phyloP scores from a whole-genome alignment of 495 filamentous ascomycete species.

The Hypoxylon intermedium region DNA sequence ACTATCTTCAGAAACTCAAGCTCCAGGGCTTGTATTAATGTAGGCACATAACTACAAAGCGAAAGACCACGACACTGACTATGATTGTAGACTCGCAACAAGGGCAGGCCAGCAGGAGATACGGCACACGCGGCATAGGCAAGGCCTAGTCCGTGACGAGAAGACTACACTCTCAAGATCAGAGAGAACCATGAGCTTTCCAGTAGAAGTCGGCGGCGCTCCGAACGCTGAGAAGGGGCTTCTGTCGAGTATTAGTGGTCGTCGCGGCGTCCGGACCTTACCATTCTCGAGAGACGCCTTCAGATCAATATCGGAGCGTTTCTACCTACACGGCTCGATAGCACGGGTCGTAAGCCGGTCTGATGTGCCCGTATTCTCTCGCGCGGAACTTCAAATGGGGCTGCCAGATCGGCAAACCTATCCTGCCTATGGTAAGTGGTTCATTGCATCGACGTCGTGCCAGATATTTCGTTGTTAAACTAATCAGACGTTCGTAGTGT shows the following conservation, averaged over 20 bases:
- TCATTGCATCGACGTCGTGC: background rate
- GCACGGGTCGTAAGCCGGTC: conserved; percentile 26
- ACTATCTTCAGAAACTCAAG: background rate
- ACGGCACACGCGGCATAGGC: background rate
- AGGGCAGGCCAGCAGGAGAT: conserved; percentile 1
- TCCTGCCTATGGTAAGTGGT: conserved; percentile 13
- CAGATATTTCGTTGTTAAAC: no score
- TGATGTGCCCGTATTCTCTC: conserved; percentile 31
- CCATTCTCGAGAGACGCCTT: conserved; percentile 23
- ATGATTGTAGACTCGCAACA: conserved; percentile 2
- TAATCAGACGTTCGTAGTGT: no score
- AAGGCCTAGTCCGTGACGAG: background rate
- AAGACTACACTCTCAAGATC: background rate
- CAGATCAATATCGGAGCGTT: conserved; percentile 12
- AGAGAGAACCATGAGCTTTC: background rate
- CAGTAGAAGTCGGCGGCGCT: background rate
- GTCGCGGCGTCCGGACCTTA: conserved; percentile 10
- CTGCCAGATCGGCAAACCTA: background rate
- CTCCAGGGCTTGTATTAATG: conserved; percentile 9
- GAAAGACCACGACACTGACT: conserved; percentile 2
- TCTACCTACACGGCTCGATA: conserved; percentile 29
- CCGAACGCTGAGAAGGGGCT: background rate
- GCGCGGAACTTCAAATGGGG: conserved; percentile 14
- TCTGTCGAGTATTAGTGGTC: background rate
- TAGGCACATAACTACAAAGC: background rate